phyloP scores from a whole-genome alignment of 106 monocot species.

The Alisma plantagoaquatica region DNA sequence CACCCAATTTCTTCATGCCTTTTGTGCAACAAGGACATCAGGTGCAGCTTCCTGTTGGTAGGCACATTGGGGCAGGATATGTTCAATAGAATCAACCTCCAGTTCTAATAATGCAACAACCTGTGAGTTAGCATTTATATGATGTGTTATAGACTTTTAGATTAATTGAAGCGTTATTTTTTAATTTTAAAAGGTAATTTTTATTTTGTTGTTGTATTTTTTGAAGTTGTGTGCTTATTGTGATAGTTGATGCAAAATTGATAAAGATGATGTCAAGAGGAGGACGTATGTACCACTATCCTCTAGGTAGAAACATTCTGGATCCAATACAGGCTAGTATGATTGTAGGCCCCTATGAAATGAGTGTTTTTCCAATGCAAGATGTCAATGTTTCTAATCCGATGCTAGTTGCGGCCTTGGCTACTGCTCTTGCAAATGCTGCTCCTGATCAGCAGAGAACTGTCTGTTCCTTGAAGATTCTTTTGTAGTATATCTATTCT shows the following conservation, averaged over 20 bases:
- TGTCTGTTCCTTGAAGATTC: conserved; percentile 25
- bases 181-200: too few relatives aligned
- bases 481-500: not conserved
- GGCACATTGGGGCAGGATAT: conserved; percentile 43
- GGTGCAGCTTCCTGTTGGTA: conserved; percentile 41
- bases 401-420: conserved; percentile 52
- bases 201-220: not conserved
- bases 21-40: too few relatives aligned
- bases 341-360: conserved; percentile 50
- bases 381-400: conserved; percentile 44
- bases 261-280: conserved; percentile 50
- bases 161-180: too few relatives aligned
- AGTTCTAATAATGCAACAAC: conserved; percentile 46
- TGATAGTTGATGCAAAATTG: too few relatives aligned
- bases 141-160: too few relatives aligned
- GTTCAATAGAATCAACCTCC: conserved; percentile 54
- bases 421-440: conserved; percentile 73
- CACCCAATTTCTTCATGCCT: conserved; percentile 74
- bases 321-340: too few relatives aligned
- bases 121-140: too few relatives aligned
- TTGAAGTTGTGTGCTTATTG: too few relatives aligned
- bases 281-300: conserved; percentile 63
- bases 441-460: conserved; percentile 67
- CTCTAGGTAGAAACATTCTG: conserved; percentile 42
- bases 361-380: conserved; percentile 35